Conservation (phyloP, 2,329 filamentous ascomycete species). For the Aspergillus vadensis region DNA sequence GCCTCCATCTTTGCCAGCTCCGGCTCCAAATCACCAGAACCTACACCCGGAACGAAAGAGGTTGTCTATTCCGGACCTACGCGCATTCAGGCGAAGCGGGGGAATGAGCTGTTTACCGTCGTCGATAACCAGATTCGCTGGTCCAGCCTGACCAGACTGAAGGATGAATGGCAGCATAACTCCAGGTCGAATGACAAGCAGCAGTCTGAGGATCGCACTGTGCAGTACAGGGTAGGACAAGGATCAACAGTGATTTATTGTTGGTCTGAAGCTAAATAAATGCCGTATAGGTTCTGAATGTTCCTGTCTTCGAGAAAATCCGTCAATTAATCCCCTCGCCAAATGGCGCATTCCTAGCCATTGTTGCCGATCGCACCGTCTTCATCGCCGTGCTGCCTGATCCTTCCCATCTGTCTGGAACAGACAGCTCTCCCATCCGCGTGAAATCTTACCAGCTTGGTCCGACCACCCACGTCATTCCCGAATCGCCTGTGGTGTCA, state of each 20-base stretch:
- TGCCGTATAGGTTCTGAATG: constrained; percentile 66
- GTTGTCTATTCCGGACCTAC: constrained; percentile 43
- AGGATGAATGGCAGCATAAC: constrained; percentile 58
- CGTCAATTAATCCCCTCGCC: constrained; percentile 84
- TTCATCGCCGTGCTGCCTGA: constrained; percentile 87
- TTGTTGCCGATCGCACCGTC: constrained; percentile 83
- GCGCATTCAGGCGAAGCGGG: constrained; percentile 74
- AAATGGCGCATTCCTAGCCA: constrained; percentile 76
- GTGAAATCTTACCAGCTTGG: constrained; percentile 89
- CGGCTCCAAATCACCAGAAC: constrained; percentile 44
- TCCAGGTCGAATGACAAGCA: constrained; percentile 36
- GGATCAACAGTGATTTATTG: too few species aligned
- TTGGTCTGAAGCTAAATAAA: constrained; percentile 8
- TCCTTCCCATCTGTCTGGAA: constrained; percentile 70
- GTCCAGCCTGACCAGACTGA: constrained; percentile 80
- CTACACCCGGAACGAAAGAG: constrained; percentile 17
- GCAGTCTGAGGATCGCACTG: constrained; percentile 38
- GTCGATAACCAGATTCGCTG: constrained; percentile 89
- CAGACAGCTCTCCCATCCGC: constrained; percentile 69
- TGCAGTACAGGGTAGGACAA: constrained; percentile 33
- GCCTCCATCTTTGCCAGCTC: constrained; percentile 71
- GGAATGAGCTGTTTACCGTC: constrained; percentile 85
- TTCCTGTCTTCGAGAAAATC: constrained; percentile 78
- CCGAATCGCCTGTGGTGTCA: constrained; percentile 76
- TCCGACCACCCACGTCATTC: constrained; percentile 86